Evolutionary conservation across 805 yeast species (phyloP).

Genomic region (Monosporozyma unispora): DNA sequence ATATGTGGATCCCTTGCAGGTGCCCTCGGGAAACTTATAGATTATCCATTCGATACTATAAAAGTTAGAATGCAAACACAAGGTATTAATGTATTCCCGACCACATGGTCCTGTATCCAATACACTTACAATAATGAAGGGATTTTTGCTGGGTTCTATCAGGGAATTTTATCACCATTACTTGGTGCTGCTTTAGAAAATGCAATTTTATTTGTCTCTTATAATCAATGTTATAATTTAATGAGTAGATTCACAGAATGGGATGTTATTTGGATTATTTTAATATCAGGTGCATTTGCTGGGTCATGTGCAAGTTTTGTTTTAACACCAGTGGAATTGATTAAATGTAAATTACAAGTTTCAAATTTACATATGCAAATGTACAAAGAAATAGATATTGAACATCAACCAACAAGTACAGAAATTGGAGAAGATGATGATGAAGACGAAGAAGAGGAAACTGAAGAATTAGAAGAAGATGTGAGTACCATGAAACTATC

Average conservation of each 20-base stretch:
- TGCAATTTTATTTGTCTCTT: constrained; percentile 66
- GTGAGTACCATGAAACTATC: background rate
- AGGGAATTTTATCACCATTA: constrained; percentile 71
- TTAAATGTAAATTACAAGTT: constrained; percentile 85
- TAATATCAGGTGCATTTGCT: constrained; percentile 68
- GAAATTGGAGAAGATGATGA: background rate
- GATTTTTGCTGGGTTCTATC: constrained; percentile 57
- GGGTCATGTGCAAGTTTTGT: constrained; percentile 78
- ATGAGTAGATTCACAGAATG: constrained; percentile 23
- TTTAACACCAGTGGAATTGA: constrained; percentile 80
- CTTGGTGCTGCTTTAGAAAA: constrained; percentile 87
- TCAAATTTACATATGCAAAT: constrained; percentile 27
- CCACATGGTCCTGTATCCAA: constrained; percentile 57
- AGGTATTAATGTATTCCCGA: constrained; percentile 45
- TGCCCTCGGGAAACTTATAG: constrained; percentile 72
- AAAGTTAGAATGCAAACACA: constrained; percentile 82
- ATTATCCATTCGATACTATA: constrained; percentile 87
- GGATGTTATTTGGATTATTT: constrained; percentile 36
- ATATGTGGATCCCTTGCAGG: constrained; percentile 49
- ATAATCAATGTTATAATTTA: constrained; percentile 39
- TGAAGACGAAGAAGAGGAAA: background rate
- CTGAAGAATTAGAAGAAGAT: background rate
- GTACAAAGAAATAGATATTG: constrained; percentile 3
- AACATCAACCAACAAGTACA: background rate
- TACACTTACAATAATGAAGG: constrained; percentile 66